These are phyloP conservation scores for Phytophthora pseudosyringae DNA, from an alignment of 352 stramenopile genomes.

Conservation along the genomic window DNA sequence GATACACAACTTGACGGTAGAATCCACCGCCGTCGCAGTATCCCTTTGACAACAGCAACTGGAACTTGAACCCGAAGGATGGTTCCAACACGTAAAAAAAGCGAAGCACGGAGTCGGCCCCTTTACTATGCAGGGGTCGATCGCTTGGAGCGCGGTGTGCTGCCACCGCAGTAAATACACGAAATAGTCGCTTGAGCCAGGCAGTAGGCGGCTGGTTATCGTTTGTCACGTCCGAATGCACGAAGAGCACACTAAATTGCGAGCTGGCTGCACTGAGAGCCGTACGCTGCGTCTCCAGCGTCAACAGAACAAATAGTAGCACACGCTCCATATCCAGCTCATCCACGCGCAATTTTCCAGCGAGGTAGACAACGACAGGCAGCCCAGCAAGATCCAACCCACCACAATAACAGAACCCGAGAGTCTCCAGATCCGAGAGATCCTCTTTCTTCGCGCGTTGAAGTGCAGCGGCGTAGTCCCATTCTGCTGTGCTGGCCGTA, in stretches of 20 bases:
- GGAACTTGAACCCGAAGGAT: conserved; percentile 75
- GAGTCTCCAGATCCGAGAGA: conserved; percentile 60
- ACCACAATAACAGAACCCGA: conserved; percentile 71
- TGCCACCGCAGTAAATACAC: conserved; percentile 53
- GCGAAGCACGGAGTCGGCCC: conserved; percentile 51
- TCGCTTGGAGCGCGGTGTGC: conserved; percentile 20
- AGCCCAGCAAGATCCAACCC: conserved; percentile 72
- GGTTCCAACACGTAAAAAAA: conserved; percentile 85
- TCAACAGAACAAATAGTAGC: conserved; percentile 73
- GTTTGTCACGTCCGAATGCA: conserved; percentile 51
- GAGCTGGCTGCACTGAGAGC: conserved; percentile 47
- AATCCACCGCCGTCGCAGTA: conserved; percentile 64
- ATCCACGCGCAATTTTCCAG: conserved; percentile 49
- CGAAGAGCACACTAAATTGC: conserved; percentile 74
- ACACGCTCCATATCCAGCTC: conserved; percentile 71
- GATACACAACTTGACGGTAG: conserved; percentile 82
- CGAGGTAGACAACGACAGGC: conserved; percentile 78
- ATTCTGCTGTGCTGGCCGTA: conserved; percentile 23
- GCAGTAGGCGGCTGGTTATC: conserved; percentile 62
- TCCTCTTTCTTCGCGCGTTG: conserved; percentile 55
- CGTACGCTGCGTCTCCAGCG: conserved; percentile 51
- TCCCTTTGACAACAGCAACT: conserved; percentile 71
- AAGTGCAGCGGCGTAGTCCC: conserved; percentile 51
- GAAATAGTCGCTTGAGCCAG: conserved; percentile 78
- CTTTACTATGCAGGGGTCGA: conserved; percentile 31